These are phyloP conservation scores for Cladosporium sp. DNA, from an alignment of 2,329 filamentous ascomycete species.

Conservation along the genomic window DNA sequence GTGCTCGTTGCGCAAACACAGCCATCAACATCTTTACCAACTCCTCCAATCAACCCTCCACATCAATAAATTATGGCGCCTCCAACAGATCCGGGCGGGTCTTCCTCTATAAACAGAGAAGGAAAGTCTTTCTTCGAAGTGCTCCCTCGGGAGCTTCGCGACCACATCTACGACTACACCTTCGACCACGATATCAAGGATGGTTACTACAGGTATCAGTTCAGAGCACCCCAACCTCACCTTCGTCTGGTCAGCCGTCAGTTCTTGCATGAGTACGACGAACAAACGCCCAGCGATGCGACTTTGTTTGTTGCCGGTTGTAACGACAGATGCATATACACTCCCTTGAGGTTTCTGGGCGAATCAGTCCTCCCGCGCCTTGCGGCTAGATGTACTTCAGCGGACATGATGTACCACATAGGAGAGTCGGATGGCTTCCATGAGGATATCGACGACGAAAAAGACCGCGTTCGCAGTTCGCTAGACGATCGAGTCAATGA, in stretches of 20 bases:
- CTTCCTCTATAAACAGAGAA: neutral
- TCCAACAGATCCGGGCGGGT: neutral
- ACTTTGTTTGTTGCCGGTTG: neutral
- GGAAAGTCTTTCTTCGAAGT: neutral
- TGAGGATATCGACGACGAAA: too few species aligned
- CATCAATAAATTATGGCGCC: neutral
- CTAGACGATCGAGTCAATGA: too few species aligned
- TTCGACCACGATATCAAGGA: neutral
- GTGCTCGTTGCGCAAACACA: neutral
- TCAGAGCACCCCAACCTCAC: neutral
- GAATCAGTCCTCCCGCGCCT: too few species aligned
- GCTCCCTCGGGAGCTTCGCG: neutral
- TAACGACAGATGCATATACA: neutral
- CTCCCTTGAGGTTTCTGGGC: too few species aligned
- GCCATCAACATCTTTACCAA: neutral
- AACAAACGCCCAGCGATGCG: neutral
- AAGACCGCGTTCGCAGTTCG: too few species aligned
- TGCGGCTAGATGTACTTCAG: too few species aligned
- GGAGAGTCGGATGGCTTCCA: too few species aligned
- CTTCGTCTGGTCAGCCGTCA: neutral
- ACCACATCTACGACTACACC: neutral
- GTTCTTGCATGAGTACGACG: neutral
- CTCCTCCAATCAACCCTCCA: neutral
- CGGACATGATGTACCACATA: too few species aligned
- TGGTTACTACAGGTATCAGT: neutral